Conservation (phyloP, 495 filamentous ascomycete genomes). For the Xylaria intraflava region DNA sequence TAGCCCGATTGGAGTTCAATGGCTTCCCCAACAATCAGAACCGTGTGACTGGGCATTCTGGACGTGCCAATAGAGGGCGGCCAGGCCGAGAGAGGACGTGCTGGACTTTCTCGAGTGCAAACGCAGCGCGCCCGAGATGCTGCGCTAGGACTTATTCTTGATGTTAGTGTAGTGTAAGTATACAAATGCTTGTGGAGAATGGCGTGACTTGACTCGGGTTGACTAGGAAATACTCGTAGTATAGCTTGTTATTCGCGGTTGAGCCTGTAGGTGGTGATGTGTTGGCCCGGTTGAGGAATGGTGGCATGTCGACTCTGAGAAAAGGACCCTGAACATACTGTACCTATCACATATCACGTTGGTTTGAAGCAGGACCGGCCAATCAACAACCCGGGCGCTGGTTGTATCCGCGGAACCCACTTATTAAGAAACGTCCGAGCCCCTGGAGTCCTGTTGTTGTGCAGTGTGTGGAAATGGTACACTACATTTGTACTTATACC, state of each 20-base stretch:
- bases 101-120: not conserved
- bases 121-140: not conserved
- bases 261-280: not conserved
- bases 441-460: not conserved
- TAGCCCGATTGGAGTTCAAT: conserved; percentile 6
- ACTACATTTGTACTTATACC: not conserved
- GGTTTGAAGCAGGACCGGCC: not conserved
- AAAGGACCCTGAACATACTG: not conserved
- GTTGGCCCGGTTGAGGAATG: not conserved
- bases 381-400: not conserved
- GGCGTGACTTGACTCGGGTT: not conserved
- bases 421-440: conserved; percentile 3
- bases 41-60: conserved; percentile 1
- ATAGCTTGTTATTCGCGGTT: not conserved
- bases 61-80: not conserved
- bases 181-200: not conserved
- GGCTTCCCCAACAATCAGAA: conserved; percentile 5
- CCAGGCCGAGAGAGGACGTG: not conserved
- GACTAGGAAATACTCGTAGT: not conserved
- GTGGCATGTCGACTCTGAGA: not conserved
- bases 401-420: not conserved
- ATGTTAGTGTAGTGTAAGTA: not conserved
- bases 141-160: not conserved
- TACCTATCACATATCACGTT: conserved; percentile 8
- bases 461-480: not conserved